These are phyloP conservation scores for Bonia amplexicaulis DNA, from an alignment of 176 grass and related monocot genomes.

Conservation along the genomic window DNA sequence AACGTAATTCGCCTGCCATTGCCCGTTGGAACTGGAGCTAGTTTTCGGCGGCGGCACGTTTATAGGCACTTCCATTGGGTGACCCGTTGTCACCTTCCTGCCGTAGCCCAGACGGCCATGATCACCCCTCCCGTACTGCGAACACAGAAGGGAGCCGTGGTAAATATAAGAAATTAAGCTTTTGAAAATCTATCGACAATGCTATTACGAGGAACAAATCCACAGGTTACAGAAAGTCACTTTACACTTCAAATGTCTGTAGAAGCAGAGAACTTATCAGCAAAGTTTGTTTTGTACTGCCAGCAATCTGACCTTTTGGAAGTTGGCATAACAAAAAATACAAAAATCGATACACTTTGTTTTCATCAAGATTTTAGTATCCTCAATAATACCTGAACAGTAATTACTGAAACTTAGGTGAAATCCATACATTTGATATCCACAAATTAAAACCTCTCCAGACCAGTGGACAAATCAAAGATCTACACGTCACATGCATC, in stretches of 20 bases:
- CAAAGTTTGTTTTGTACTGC: neutral
- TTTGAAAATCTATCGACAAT: neutral
- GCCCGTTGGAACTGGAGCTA: conserved; percentile 23
- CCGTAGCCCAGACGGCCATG: conserved; percentile 84
- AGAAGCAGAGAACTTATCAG: neutral
- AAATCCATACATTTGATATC: neutral
- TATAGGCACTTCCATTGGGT: conserved; percentile 73
- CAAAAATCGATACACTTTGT: neutral
- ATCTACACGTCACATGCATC: neutral
- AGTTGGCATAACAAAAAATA: neutral
- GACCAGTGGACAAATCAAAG: neutral
- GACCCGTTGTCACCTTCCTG: conserved; percentile 81
- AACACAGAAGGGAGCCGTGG: neutral
- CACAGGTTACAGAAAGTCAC: neutral
- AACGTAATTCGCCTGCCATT: conserved; percentile 72
- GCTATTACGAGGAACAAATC: neutral
- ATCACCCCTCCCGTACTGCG: conserved; percentile 93
- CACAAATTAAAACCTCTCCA: neutral
- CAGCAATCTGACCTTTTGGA: neutral
- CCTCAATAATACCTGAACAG: neutral
- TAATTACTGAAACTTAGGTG: neutral
- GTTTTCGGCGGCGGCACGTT: conserved; percentile 49
- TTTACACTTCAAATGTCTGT: neutral
- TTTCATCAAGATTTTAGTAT: neutral
- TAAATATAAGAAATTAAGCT: neutral